These are phyloP conservation scores for Leccinum obscurum DNA, from an alignment of 768 basidiomycete species.

Conservation along the genomic window DNA sequence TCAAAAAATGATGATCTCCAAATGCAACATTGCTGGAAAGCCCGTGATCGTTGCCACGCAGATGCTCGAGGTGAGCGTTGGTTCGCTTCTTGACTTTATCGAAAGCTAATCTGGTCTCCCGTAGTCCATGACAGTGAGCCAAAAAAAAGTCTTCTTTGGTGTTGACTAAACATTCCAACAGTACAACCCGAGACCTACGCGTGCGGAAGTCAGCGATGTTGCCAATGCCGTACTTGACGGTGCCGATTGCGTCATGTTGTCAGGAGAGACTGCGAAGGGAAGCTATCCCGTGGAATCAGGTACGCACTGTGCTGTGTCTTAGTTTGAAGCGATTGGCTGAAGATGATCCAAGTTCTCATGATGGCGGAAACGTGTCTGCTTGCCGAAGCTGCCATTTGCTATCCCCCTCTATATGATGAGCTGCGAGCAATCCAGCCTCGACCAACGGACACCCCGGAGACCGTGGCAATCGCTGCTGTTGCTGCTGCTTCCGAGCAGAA, in stretches of 20 bases:
- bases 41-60: constrained; percentile 98
- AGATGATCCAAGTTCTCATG: constrained; percentile 73
- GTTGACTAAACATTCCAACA: constrained; percentile 31
- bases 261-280: constrained; percentile 99
- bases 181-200: constrained; percentile 98
- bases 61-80: constrained; percentile 83
- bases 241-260: constrained; percentile 99
- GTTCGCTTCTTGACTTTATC: neutral
- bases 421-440: constrained; percentile 74
- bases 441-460: constrained; percentile 94
- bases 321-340: constrained; percentile 6
- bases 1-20: constrained; percentile 99
- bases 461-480: constrained; percentile 93
- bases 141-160: neutral
- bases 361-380: constrained; percentile 99
- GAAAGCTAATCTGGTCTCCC: constrained; percentile 14
- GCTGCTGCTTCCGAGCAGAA: constrained; percentile 94
- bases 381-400: constrained; percentile 94
- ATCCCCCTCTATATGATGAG: constrained; percentile 92
- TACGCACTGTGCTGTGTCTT: constrained; percentile 34
- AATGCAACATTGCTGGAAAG: constrained; percentile 98
- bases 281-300: constrained; percentile 94
- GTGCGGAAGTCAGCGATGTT: constrained; percentile 98
- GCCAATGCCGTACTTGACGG: constrained; percentile 99
- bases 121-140: constrained; percentile 90